These are phyloP conservation scores for Puccinia novopanici DNA, from an alignment of 1,284 basidiomycete genomes.

Conservation along the genomic window DNA sequence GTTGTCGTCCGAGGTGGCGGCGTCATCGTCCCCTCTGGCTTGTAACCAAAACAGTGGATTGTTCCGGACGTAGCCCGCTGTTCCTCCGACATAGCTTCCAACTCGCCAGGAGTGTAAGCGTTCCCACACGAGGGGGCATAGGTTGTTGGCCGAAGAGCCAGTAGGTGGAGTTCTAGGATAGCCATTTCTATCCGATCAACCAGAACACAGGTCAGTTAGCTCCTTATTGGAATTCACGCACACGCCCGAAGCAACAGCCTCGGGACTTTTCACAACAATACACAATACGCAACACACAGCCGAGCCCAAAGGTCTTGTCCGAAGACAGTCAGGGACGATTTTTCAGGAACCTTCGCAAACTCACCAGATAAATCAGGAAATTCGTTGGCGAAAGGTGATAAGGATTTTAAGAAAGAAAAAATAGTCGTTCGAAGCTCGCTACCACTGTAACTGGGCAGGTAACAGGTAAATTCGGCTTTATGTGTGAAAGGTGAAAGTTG, in stretches of 20 bases:
- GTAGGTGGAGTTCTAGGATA: too few relatives aligned
- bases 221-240: too few relatives aligned
- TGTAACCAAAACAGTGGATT: too few relatives aligned
- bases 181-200: too few relatives aligned
- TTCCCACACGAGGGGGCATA: neutral
- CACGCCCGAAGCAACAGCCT: too few relatives aligned
- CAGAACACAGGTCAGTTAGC: too few relatives aligned
- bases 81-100: neutral
- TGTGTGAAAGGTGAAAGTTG: neutral
- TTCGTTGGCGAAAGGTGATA: neutral
- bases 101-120: neutral
- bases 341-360: too few relatives aligned
- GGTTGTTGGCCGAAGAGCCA: too few relatives aligned
- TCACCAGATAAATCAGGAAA: neutral
- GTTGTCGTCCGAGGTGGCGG: too few relatives aligned
- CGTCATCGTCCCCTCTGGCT: too few relatives aligned
- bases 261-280: too few relatives aligned
- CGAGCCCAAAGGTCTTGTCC: neutral
- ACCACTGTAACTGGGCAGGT: conserved; percentile 10
- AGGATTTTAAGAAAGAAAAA: neutral
- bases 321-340: neutral
- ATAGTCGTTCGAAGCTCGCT: conserved; percentile 5
- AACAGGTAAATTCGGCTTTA: neutral
- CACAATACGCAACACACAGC: neutral
- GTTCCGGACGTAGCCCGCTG: too few relatives aligned